Evolutionary conservation across 768 basidiomycete genomes (phyloP), one percentile per base, ranked within the genome.

Genomic region (Zangia roseola): DNA sequence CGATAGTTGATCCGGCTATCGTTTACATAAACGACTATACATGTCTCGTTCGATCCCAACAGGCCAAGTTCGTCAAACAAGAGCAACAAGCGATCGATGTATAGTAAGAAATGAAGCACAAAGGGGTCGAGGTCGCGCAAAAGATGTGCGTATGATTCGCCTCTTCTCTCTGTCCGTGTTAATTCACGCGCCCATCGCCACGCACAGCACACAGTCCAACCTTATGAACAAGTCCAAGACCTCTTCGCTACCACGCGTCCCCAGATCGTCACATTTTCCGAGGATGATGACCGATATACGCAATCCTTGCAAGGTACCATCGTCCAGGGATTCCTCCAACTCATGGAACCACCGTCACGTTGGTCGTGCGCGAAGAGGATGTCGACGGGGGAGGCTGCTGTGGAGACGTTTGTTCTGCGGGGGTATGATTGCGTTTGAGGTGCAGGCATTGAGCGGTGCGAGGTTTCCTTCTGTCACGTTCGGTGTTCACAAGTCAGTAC

Each of bases 31-130:
- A n/a, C n/a, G n/a, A n/a, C n/a, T 13, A 28, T 40, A 12, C 45
- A n/a, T 23, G 14, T n/a, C n/a, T n/a, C 28, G n/a, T 17, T n/a
- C n/a, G n/a, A n/a, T n/a, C n/a, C n/a, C n/a, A n/a, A n/a, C 88
- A 97, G 94, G 95, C 94, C 42, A 97, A 92, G 72, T 86, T 98
- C 50, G 95, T 99, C 23, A 92, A 94, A 67, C 91, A 94, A 68
- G 95, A 99, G 69, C 86, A 93, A 52, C 85, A 90, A 54, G 86
- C 93, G 13, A 97, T 99, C 63, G 97, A 99, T 64, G 84, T 88
- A 8, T 84, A 87, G 55, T 93, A 85, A 64, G 95, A 97, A 71
- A 94, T 97, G 84, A 97, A 92, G 74, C 82, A 82, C 63, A 99
- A 99, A 71, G 89, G 88, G 48, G 87, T 84, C 49, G 92, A 98